Evolutionary conservation across 2,329 filamentous ascomycete genomes (phyloP).

Genomic region (Fusarium pseudograminearum): DNA sequence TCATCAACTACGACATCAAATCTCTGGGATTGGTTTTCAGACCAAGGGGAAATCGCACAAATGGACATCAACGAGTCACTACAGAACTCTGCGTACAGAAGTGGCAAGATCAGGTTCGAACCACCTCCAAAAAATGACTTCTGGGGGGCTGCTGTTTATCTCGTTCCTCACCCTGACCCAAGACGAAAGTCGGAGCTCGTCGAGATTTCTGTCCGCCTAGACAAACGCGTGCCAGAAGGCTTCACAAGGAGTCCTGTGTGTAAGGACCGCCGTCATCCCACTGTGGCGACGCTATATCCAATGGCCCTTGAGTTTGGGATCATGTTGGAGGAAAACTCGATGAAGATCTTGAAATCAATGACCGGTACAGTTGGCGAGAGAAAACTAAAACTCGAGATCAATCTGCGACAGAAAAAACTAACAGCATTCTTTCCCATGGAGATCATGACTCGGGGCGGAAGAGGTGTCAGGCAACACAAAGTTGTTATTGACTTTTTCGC

Average conservation of each 20-base stretch:
- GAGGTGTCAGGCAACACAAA: constrained; percentile 52
- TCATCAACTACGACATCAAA: constrained; percentile 54
- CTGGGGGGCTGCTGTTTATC: constrained; percentile 57
- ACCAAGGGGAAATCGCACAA: constrained; percentile 64
- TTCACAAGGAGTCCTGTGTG: constrained; percentile 40
- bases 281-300: constrained; percentile 57
- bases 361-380: constrained; percentile 8
- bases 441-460: constrained; percentile 22
- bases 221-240: constrained; percentile 7
- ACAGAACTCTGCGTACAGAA: constrained; percentile 39
- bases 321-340: constrained; percentile 62
- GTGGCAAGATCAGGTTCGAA: constrained; percentile 66
- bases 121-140: constrained; percentile 66
- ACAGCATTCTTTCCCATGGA: constrained; percentile 49
- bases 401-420: constrained; percentile 49
- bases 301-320: constrained; percentile 71
- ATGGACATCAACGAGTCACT: constrained; percentile 64
- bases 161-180: constrained; percentile 44
- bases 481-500: constrained; percentile 60
- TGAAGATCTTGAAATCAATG: constrained; percentile 69
- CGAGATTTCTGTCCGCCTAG: constrained; percentile 24
- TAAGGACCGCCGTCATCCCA: constrained; percentile 45
- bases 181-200: constrained; percentile 38
- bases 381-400: constrained; percentile 48
- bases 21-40: constrained; percentile 65